These are phyloP conservation scores for Melampsora larici-populina DNA, from an alignment of 1,284 basidiomycete species.

Conservation along the genomic window DNA sequence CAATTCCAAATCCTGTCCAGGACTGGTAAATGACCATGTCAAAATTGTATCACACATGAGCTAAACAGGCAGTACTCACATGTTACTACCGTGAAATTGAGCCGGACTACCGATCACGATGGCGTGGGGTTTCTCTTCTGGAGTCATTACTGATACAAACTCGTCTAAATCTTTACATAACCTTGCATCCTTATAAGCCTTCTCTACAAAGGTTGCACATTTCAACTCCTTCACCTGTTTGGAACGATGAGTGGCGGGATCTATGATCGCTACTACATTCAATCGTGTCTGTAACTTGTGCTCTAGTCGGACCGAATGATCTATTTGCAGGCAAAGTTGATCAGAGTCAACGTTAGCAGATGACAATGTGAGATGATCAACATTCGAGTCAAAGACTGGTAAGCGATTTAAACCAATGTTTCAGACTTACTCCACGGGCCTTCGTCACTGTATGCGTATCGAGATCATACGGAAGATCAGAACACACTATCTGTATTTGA, in stretches of 20 bases:
- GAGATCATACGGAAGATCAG: neutral
- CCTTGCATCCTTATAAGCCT: constrained; percentile 85
- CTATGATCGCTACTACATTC: constrained; percentile 90
- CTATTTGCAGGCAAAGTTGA: constrained; percentile 35
- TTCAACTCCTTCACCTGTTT: constrained; percentile 78
- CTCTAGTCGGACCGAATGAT: constrained; percentile 53
- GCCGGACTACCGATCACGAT: constrained; percentile 36
- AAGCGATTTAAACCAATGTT: constrained; percentile 56
- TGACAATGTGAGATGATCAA: neutral
- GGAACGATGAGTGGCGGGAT: constrained; percentile 81
- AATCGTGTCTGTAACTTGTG: constrained; percentile 91
- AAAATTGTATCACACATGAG: constrained; percentile 66
- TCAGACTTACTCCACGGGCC: constrained; percentile 84
- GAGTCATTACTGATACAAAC: constrained; percentile 67
- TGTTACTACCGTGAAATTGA: constrained; percentile 45
- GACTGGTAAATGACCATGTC: constrained; percentile 52
- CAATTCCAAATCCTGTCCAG: constrained; percentile 82
- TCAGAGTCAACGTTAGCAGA: constrained; percentile 9
- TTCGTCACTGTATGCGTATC: constrained; percentile 19
- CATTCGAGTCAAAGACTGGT: neutral
- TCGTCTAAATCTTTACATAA: constrained; percentile 85
- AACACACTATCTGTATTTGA: neutral
- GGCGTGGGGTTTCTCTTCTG: constrained; percentile 55
- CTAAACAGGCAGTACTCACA: constrained; percentile 9
- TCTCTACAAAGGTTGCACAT: constrained; percentile 86